phyloP scores from a whole-genome alignment of 202 grass and related monocot genomes.

The Bolboschoenoplectus hybrid region DNA sequence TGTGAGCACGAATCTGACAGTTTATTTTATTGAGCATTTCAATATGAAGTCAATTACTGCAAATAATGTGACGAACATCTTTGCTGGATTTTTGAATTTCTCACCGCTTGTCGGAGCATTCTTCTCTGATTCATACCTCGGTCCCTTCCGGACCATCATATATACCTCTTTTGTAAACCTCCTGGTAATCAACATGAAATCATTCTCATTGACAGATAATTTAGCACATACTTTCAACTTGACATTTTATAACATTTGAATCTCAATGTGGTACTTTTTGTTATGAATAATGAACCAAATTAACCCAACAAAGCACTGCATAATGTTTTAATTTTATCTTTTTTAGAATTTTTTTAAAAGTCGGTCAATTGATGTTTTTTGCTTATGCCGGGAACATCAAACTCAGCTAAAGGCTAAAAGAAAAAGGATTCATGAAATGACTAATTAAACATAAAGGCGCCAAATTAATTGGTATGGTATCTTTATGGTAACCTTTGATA shows the following conservation, averaged over 20 bases:
- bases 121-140: conserved; percentile 57
- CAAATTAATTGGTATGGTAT: background rate
- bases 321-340: background rate
- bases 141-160: conserved; percentile 59
- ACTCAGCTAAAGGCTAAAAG: background rate
- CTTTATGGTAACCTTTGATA: background rate
- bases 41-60: conserved; percentile 46
- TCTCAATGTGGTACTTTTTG: background rate
- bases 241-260: background rate
- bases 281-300: background rate
- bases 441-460: background rate
- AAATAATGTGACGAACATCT: conserved; percentile 48
- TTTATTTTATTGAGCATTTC: conserved; percentile 54
- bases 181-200: conserved; percentile 45
- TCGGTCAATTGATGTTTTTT: background rate
- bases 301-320: background rate
- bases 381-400: background rate
- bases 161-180: conserved; percentile 53
- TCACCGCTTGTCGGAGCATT: conserved; percentile 52
- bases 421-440: background rate
- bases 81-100: conserved; percentile 55
- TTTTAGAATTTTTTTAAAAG: background rate
- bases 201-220: background rate
- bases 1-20: conserved; percentile 47
- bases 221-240: background rate